Percentiles rank a stretch among this genome's conserved stretches.
These are phyloP conservation scores for Diospyros lotus DNA, from an alignment of 148 eudicot species.

Conservation along the genomic window DNA sequence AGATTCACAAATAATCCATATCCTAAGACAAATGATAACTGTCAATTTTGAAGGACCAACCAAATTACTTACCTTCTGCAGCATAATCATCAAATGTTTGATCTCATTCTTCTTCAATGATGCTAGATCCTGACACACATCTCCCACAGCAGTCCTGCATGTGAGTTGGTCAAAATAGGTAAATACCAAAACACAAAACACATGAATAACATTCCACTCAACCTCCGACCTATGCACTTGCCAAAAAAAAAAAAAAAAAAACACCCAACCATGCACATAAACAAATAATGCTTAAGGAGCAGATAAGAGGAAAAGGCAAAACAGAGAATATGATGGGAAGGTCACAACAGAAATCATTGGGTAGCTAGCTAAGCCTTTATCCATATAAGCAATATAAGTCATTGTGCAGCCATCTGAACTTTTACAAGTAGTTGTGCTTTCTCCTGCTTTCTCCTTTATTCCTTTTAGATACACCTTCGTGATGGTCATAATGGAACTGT, in stretches of 20 bases:
- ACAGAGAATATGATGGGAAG: background rate
- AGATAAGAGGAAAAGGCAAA: background rate
- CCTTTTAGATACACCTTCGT: background rate
- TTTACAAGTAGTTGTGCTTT: background rate
- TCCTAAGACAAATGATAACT: background rate
- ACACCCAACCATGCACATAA: background rate
- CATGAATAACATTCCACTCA: background rate
- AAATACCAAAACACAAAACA: background rate
- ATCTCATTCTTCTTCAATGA: conserved; percentile 53
- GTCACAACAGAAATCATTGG: background rate
- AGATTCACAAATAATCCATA: background rate
- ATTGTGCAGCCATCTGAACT: background rate
- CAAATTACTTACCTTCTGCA: conserved; percentile 37
- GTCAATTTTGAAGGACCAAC: background rate
- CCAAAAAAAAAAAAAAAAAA: background rate
- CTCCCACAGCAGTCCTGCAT: conserved; percentile 57
- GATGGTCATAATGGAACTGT: background rate
- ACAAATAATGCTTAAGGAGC: background rate
- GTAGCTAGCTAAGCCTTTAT: no score
- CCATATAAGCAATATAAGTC: background rate
- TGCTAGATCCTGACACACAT: conserved; percentile 36
- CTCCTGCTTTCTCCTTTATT: background rate
- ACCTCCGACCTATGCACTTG: no score
- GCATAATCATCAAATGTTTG: conserved; percentile 32
- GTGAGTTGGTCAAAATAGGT: background rate